Conservation (phyloP, 345 rosid genomes). For the Hibiscus syriacus region DNA sequence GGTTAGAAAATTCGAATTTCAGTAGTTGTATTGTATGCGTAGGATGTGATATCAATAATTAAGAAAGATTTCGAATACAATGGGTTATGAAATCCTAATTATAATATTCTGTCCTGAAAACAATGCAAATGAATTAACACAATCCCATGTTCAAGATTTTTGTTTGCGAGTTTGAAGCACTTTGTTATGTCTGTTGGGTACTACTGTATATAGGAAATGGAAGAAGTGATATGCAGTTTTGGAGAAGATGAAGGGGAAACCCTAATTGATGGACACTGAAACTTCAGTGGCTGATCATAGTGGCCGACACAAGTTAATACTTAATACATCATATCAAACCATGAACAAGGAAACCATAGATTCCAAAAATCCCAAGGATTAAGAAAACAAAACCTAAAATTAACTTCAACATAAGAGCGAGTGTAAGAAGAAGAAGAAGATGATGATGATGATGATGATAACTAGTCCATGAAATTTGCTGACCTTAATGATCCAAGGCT, state of each 20-base stretch:
- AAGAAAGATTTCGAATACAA: too few relatives aligned
- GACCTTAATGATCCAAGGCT: conserved; percentile 22
- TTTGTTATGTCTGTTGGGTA: too few relatives aligned
- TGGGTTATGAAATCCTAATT: conserved; percentile 6
- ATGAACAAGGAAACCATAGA: conserved; percentile 19
- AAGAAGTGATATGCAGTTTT: not conserved
- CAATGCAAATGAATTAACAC: conserved; percentile 23
- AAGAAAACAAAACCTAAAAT: conserved; percentile 12
- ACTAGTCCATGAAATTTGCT: conserved; percentile 18
- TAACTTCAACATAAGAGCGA: conserved; percentile 17
- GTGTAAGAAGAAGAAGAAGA: conserved; percentile 7
- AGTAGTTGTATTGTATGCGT: too few relatives aligned
- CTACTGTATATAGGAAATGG: too few relatives aligned
- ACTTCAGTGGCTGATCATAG: conserved; percentile 3
- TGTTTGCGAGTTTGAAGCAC: not conserved
- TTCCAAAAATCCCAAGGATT: conserved; percentile 14
- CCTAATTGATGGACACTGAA: conserved; percentile 9
- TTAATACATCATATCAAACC: conserved; percentile 13
- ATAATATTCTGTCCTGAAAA: conserved; percentile 21
- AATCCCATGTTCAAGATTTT: conserved; percentile 13
- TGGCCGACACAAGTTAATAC: conserved; percentile 3
- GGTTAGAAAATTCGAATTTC: too few relatives aligned
- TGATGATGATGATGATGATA: not conserved
- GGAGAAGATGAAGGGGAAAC: not conserved
- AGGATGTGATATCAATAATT: too few relatives aligned